Evolutionary conservation across 768 basidiomycete species (phyloP).

Genomic region (Ephemerocybe angulata): DNA sequence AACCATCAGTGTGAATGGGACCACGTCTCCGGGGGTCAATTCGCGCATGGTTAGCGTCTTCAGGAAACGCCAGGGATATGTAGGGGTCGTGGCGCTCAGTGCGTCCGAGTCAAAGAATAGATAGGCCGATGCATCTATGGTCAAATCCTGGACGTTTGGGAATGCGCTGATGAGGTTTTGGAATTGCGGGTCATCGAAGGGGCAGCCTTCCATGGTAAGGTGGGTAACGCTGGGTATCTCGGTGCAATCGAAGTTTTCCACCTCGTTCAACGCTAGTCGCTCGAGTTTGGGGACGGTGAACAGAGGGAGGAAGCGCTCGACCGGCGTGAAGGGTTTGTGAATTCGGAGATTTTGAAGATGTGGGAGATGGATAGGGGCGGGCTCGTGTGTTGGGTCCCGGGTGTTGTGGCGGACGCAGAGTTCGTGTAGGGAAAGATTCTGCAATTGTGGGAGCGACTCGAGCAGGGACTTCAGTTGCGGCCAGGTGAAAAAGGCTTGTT

Average conservation of each 20-base stretch:
- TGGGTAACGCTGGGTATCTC: conserved; percentile 30
- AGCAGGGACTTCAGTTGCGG: conserved; percentile 34
- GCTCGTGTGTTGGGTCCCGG: conserved; percentile 26
- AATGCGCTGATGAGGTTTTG: conserved; percentile 31
- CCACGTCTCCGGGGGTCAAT: conserved; percentile 29
- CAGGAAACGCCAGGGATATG: conserved; percentile 34
- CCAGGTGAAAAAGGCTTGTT: conserved; percentile 31
- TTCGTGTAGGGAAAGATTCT: conserved; percentile 41
- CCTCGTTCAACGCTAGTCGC: conserved; percentile 30
- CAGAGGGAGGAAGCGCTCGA: conserved; percentile 33
- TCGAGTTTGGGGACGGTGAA: conserved; percentile 35
- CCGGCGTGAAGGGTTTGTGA: conserved; percentile 31
- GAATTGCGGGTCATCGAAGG: conserved; percentile 30
- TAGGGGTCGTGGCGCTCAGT: neutral
- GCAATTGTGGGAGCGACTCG: conserved; percentile 30
- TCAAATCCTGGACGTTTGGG: conserved; percentile 31
- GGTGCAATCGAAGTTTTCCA: conserved; percentile 32
- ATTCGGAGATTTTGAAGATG: conserved; percentile 39
- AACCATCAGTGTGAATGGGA: conserved; percentile 29
- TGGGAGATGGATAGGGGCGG: conserved; percentile 29
- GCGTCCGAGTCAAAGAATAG: conserved; percentile 20
- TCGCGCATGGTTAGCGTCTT: conserved; percentile 30
- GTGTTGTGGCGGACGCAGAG: conserved; percentile 32
- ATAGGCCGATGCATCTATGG: conserved; percentile 31
- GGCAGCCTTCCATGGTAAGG: conserved; percentile 32